Evolutionary conservation across 352 stramenopile species (phyloP), one percentile per base, ranked within the genome.

Genomic region (Globisporangium takayamanum): DNA sequence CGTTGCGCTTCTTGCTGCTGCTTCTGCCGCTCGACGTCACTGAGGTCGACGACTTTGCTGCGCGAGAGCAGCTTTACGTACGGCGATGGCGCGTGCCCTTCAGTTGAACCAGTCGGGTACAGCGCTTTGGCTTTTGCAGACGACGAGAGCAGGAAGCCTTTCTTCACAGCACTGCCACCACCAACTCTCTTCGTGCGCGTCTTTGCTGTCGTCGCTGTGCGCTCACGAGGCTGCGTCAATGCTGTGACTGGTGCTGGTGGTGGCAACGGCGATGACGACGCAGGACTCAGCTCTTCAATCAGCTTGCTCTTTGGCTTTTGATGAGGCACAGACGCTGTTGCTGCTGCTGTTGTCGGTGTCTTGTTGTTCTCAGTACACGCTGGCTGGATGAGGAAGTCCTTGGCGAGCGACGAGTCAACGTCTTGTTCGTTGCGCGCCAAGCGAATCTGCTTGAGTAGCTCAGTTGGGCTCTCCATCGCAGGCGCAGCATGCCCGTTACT

Each of bases 41-140:
- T 68, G 11, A 95, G 57, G 62, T 93, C 83, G 1, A 94, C 76
- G 18, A 94, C 73, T 59, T 94, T 91, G 64, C 83, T 92, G 16
- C 83, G 78, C 53, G 78, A 82, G 11, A 93, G 56, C 20, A 94
- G 53, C 30, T 93, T 92, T 12, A 93, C 83, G 57, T 91, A 92
- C 46, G 80, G 62, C 0, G 84, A 94, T 18, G 84, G 55, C n/a
- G 72, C 71, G 2, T 57, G 66, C 0, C 82, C 82, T 57, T 94
- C 84, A 22, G 47, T 87, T 0, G 84, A 94, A 22, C 84, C 84
- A 2, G 61, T 76, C 53, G 82, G 82, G 44, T 92, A 94, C 49
- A 94, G 55, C n/a, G 70, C 61, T 50, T 77, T 88, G 18, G 68
- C 56, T 25, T 58, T 58, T 11, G 39, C 41, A 3, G 22, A 15